phyloP scores from a whole-genome alignment of 352 stramenopile species.

The Pythium periplocum region DNA sequence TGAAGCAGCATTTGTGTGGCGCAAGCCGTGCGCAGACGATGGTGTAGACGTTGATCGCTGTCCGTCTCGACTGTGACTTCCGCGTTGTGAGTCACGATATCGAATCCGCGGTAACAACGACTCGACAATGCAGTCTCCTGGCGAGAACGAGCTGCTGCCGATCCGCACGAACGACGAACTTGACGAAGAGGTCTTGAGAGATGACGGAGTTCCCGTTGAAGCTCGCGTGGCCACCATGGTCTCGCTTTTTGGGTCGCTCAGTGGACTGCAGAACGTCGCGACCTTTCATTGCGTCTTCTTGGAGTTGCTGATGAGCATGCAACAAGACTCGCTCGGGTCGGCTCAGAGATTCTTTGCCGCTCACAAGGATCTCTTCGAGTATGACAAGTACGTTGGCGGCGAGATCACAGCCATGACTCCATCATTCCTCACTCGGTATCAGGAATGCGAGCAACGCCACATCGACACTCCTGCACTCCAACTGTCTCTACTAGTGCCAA shows the following conservation, averaged over 20 bases:
- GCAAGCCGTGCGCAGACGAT: not conserved
- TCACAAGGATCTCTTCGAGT: conserved; percentile 66
- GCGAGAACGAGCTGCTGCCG: conserved; percentile 43
- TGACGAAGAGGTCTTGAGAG: conserved; percentile 18
- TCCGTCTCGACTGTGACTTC: not conserved
- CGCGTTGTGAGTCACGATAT: not conserved
- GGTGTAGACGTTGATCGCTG: conserved; percentile 2
- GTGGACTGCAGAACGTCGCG: not conserved
- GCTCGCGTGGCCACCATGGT: too few species aligned
- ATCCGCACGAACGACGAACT: conserved; percentile 45
- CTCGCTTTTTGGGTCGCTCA: too few species aligned
- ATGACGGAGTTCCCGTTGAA: conserved; percentile 6
- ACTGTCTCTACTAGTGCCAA: too few species aligned
- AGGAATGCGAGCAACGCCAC: conserved; percentile 30
- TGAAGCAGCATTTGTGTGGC: too few species aligned
- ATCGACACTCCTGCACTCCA: not conserved
- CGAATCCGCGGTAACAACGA: conserved; percentile 40
- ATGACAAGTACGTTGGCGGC: conserved; percentile 39
- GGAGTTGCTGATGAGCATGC: too few species aligned
- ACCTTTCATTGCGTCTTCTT: not conserved
- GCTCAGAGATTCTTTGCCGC: conserved; percentile 37
- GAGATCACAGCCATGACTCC: conserved; percentile 6
- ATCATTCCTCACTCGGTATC: conserved; percentile 50
- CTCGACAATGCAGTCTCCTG: conserved; percentile 51
- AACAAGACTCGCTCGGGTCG: too few species aligned